Percentiles rank a stretch among this genome's conserved stretches.
phyloP scores from a whole-genome alignment of 2,329 filamentous ascomycete species.

The Sordariomycetes sp. region DNA sequence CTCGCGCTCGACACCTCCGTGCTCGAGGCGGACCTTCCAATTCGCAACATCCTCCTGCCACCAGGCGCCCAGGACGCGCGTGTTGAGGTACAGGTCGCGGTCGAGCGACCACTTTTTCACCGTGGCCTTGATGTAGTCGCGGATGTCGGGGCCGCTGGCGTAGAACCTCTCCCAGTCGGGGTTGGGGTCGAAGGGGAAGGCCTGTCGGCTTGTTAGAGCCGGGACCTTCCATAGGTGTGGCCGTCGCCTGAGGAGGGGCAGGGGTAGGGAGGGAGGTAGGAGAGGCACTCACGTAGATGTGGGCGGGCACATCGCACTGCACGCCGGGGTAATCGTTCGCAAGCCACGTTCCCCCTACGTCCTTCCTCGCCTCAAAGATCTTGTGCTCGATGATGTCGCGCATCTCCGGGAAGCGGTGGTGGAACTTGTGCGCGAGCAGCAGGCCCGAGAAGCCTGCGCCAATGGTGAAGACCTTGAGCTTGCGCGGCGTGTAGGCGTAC shows the following conservation, averaged over 20 bases:
- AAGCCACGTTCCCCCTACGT: constrained; percentile 44
- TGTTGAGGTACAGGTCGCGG: constrained; percentile 19
- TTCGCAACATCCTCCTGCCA: constrained; percentile 12
- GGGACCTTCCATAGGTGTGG: neutral
- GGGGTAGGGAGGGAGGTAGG: no score
- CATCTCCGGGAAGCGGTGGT: constrained; percentile 46
- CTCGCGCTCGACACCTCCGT: constrained; percentile 18
- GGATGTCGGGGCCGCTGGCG: constrained; percentile 52
- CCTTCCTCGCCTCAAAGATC: constrained; percentile 55
- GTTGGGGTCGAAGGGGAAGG: constrained; percentile 54
- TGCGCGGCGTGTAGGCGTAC: constrained; percentile 15
- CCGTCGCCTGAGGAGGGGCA: neutral
- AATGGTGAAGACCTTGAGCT: constrained; percentile 19
- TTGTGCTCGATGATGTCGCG: constrained; percentile 36
- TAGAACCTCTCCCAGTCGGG: constrained; percentile 57
- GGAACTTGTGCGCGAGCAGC: constrained; percentile 51
- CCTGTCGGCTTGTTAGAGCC: constrained; percentile 13
- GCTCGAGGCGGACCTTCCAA: constrained; percentile 26
- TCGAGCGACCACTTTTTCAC: constrained; percentile 29
- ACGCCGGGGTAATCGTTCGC: constrained; percentile 50
- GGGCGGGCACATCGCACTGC: constrained; percentile 54
- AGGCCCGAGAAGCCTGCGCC: constrained; percentile 22
- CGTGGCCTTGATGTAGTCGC: constrained; percentile 37
- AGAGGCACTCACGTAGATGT: constrained; percentile 36
- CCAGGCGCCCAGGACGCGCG: constrained; percentile 16